Percentiles rank a stretch among this genome's conserved stretches.
These are phyloP conservation scores for Elsinoe australis DNA, from an alignment of 2,329 filamentous ascomycete genomes.

Conservation along the genomic window DNA sequence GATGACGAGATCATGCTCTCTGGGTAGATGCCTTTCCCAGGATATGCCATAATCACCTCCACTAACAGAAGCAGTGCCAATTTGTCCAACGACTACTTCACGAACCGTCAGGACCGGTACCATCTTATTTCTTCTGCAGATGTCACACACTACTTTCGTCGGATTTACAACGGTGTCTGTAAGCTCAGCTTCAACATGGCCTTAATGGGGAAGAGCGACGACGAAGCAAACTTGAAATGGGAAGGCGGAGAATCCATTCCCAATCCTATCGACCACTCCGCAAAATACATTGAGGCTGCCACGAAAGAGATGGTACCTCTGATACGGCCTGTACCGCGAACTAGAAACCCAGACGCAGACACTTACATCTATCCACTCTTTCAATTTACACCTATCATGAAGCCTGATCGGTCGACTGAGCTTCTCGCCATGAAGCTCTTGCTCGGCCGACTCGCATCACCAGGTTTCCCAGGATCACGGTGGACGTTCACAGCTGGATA, in stretches of 20 bases:
- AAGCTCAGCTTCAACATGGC: slow-evolving; percentile 74
- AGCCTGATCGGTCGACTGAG: slow-evolving; percentile 77
- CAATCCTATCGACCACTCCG: slow-evolving; percentile 63
- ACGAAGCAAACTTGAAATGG: slow-evolving; percentile 52
- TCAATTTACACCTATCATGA: slow-evolving; percentile 78
- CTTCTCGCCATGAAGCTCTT: slow-evolving; percentile 71
- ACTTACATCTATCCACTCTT: slow-evolving; percentile 79
- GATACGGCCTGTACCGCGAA: slow-evolving; percentile 42
- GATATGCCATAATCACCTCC: not conserved
- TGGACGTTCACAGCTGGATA: slow-evolving; percentile 99
- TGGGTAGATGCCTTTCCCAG: slow-evolving; percentile 48
- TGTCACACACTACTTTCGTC: slow-evolving; percentile 74
- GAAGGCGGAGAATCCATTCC: slow-evolving; percentile 65
- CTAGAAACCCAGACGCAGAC: slow-evolving; percentile 39
- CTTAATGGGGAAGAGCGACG: slow-evolving; percentile 44
- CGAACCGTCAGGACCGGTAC: slow-evolving; percentile 88
- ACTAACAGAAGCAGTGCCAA: slow-evolving; percentile 55
- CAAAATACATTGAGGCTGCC: slow-evolving; percentile 61
- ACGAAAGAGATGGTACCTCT: slow-evolving; percentile 60
- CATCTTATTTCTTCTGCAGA: slow-evolving; percentile 76
- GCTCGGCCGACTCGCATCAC: slow-evolving; percentile 57
- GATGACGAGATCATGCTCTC: slow-evolving; percentile 95
- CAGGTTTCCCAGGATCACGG: slow-evolving; percentile 58
- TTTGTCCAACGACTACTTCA: slow-evolving; percentile 88
- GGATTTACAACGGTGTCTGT: slow-evolving; percentile 67